Percentiles rank a stretch among this genome's conserved stretches.
Conservation (phyloP, 306 rosid species). For the Castanea mollissima region DNA sequence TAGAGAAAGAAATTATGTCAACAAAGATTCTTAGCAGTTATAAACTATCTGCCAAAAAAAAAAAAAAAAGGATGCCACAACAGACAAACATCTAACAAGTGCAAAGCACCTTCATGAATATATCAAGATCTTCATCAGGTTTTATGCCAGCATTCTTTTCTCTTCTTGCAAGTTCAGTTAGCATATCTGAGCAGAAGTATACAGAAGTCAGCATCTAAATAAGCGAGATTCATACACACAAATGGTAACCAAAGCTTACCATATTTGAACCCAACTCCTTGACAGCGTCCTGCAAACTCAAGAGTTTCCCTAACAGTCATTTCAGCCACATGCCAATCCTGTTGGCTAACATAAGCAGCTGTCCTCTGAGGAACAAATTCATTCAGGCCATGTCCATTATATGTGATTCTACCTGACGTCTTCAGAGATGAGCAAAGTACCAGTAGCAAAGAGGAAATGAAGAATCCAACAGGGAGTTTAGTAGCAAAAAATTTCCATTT, state of each 20-base stretch:
- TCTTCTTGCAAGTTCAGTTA: conserved; percentile 94
- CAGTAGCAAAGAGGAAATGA: conserved; percentile 2
- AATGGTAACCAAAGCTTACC: conserved; percentile 45
- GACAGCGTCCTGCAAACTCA: conserved; percentile 84
- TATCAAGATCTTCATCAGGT: conserved; percentile 95
- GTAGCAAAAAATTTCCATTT: conserved; percentile 11
- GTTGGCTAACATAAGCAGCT: conserved; percentile 86
- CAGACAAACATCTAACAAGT: conserved; percentile 7
- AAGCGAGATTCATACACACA: conserved; percentile 6
- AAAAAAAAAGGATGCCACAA: neutral
- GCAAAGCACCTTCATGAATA: conserved; percentile 82
- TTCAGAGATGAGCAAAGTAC: conserved; percentile 34
- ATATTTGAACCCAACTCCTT: conserved; percentile 87
- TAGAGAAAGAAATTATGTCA: conserved; percentile 31
- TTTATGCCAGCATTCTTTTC: conserved; percentile 90
- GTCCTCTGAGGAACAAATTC: conserved; percentile 98
- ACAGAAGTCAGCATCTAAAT: conserved; percentile 25
- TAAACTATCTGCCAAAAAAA: neutral
- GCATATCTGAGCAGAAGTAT: conserved; percentile 64
- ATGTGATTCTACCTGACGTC: conserved; percentile 79
- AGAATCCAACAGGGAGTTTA: conserved; percentile 3
- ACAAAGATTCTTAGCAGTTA: conserved; percentile 20
- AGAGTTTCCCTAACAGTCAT: conserved; percentile 95
- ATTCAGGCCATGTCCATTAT: conserved; percentile 73
- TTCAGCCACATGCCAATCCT: conserved; percentile 80